Conservation (phyloP, 2,329 filamentous ascomycete genomes). For the Whalleya microplaca region DNA sequence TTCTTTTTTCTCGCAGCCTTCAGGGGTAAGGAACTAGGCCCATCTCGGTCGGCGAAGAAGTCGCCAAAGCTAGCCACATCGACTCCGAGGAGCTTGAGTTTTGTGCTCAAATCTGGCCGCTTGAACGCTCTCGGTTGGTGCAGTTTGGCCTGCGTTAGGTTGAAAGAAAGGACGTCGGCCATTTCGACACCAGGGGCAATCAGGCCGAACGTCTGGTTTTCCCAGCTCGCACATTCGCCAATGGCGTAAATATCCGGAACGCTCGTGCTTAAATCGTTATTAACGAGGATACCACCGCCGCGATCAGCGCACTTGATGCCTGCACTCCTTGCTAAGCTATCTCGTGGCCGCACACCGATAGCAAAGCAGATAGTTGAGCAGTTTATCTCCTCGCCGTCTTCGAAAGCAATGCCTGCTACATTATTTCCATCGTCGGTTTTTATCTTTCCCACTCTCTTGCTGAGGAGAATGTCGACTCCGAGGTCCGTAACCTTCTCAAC, state of each 20-base stretch:
- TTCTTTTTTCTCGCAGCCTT: constrained; percentile 51
- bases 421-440: constrained; percentile 68
- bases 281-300: constrained; percentile 76
- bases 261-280: constrained; percentile 70
- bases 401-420: constrained; percentile 76
- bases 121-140: constrained; percentile 74
- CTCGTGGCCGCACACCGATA: constrained; percentile 80
- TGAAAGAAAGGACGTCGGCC: constrained; percentile 90
- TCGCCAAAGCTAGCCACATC: constrained; percentile 94
- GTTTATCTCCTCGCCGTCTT: constrained; percentile 76
- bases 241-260: constrained; percentile 78
- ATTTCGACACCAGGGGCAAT: constrained; percentile 91
- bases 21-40: constrained; percentile 73
- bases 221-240: constrained; percentile 90
- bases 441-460: constrained; percentile 74
- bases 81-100: constrained; percentile 85
- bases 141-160: constrained; percentile 79
- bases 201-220: constrained; percentile 83
- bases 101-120: constrained; percentile 85
- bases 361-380: constrained; percentile 88
- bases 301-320: constrained; percentile 74
- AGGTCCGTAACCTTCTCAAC: constrained; percentile 79
- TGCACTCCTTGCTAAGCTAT: constrained; percentile 72
- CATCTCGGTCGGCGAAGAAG: constrained; percentile 88
- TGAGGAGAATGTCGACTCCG: constrained; percentile 79